Evolutionary conservation across 495 filamentous ascomycete genomes (phyloP).

Genomic region (Daldinia decipiens): DNA sequence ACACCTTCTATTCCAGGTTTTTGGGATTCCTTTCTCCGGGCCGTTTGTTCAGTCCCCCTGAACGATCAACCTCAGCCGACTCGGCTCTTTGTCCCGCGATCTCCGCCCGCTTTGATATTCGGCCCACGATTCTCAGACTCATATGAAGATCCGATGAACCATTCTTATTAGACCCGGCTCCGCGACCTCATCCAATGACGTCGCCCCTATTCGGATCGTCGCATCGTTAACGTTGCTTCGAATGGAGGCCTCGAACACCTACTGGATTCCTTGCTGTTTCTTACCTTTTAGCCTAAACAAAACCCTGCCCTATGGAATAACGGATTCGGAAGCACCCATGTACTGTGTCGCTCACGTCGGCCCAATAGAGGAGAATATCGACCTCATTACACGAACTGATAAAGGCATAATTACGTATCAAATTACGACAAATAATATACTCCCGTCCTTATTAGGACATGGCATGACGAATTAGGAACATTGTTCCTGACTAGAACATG

Average conservation of each 20-base stretch:
- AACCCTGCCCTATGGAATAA: constrained; percentile 10
- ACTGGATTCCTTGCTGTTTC: constrained; percentile 17
- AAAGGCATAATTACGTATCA: constrained; percentile 15
- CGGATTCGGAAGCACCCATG: constrained; percentile 31
- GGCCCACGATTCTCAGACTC: constrained; percentile 36
- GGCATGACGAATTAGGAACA: constrained; percentile 26
- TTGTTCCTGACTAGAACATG: background rate
- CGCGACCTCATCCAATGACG: constrained; percentile 33
- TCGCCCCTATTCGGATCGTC: constrained; percentile 29
- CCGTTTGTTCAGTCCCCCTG: constrained; percentile 25
- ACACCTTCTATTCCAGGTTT: constrained; percentile 21
- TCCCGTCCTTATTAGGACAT: constrained; percentile 25
- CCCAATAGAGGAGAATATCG: constrained; percentile 14
- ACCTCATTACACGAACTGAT: constrained; percentile 7
- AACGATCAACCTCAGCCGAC: constrained; percentile 41
- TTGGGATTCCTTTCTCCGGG: constrained; percentile 25
- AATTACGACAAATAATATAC: constrained; percentile 26
- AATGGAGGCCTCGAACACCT: constrained; percentile 29
- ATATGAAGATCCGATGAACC: constrained; percentile 28
- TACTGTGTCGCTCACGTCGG: background rate
- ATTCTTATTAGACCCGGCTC: constrained; percentile 14
- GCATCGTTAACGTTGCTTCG: constrained; percentile 20
- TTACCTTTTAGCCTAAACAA: constrained; percentile 36
- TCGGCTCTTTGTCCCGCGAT: constrained; percentile 41
- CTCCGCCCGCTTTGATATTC: constrained; percentile 38